Conservation (phyloP, 768 basidiomycete genomes). For the Russula sp. region DNA sequence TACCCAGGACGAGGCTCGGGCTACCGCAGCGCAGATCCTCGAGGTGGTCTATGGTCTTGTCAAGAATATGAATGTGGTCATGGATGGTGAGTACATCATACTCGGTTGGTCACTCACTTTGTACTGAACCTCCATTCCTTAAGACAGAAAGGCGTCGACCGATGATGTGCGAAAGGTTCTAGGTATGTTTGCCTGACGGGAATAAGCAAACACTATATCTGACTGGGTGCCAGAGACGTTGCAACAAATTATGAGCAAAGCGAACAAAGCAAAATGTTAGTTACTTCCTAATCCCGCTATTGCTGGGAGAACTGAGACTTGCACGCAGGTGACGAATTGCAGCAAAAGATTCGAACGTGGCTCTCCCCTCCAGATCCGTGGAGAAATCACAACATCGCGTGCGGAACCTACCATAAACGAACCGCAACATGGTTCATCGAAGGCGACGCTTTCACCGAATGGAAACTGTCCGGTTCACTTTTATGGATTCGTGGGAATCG, state of each 20-base stretch:
- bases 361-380: neutral
- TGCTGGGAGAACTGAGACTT: neutral
- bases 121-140: neutral
- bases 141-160: neutral
- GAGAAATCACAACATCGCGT: neutral
- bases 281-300: neutral
- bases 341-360: neutral
- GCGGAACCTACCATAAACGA: neutral
- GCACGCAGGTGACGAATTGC: neutral
- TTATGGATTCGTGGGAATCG: neutral
- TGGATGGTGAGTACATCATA: neutral
- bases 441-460: neutral
- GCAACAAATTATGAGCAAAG: neutral
- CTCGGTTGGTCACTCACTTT: neutral
- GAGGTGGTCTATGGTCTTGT: no score
- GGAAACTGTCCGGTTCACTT: neutral
- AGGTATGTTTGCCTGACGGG: neutral
- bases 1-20: no score
- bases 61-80: no score
- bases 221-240: neutral
- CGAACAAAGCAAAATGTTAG: neutral
- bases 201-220: neutral
- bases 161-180: neutral
- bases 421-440: neutral
- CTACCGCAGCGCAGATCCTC: no score